These are phyloP conservation scores for Rachicladosporium sp. DNA, from an alignment of 2,329 filamentous ascomycete species.

Conservation along the genomic window DNA sequence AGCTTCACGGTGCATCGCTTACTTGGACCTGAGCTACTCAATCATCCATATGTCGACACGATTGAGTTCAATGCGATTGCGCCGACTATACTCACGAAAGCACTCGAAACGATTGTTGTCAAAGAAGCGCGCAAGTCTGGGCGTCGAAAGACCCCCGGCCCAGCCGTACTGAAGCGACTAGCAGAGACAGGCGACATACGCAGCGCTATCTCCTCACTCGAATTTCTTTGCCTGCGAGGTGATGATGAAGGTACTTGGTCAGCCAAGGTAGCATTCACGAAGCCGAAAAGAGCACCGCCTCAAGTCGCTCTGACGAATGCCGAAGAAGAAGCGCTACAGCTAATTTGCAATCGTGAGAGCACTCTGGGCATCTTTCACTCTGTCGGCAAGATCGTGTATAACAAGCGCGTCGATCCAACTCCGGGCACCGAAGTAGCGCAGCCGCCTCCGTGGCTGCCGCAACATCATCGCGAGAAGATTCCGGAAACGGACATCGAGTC, in stretches of 20 bases:
- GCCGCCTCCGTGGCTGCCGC: conserved; percentile 35
- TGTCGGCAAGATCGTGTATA: conserved; percentile 90
- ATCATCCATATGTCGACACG: conserved; percentile 63
- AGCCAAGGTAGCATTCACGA: conserved; percentile 58
- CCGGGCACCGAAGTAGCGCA: conserved; percentile 24
- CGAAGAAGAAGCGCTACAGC: conserved; percentile 66
- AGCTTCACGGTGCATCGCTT: conserved; percentile 88
- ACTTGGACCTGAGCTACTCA: conserved; percentile 75
- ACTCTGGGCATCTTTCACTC: conserved; percentile 93
- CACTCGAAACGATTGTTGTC: conserved; percentile 65
- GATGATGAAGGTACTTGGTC: conserved; percentile 66
- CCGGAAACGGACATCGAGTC: conserved; percentile 44
- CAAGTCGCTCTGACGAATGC: conserved; percentile 56
- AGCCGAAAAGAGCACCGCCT: conserved; percentile 49
- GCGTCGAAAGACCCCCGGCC: conserved; percentile 62
- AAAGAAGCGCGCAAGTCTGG: conserved; percentile 77
- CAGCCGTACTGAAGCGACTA: conserved; percentile 62
- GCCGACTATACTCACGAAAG: conserved; percentile 71
- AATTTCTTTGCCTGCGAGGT: conserved; percentile 80
- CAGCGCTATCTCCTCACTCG: conserved; percentile 80
- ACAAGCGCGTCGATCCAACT: conserved; percentile 61
- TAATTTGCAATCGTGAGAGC: conserved; percentile 76
- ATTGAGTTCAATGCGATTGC: conserved; percentile 94
- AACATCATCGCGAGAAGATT: conserved; percentile 30
- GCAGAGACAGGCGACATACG: conserved; percentile 84